Evolutionary conservation across 2,329 filamentous ascomycete species (phyloP).

Genomic region (Podosphaera leucotricha): DNA sequence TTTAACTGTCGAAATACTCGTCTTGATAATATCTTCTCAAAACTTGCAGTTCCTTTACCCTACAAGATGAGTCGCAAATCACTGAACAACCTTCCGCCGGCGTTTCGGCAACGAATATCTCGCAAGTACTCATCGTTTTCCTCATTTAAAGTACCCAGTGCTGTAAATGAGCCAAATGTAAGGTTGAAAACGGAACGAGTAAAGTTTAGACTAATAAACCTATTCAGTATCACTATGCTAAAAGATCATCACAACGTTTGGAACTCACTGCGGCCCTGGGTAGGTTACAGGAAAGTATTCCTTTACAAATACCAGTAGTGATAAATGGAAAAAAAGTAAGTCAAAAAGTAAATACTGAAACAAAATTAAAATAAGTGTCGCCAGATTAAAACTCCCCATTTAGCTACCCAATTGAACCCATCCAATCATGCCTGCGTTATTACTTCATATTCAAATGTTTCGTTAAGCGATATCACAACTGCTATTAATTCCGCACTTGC

Average conservation of each 20-base stretch:
- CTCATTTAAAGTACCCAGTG: constrained; percentile 65
- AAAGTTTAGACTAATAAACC: constrained; percentile 2
- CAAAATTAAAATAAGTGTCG: constrained; percentile 1
- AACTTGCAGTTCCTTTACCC: too few relatives aligned
- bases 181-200: constrained; percentile 17
- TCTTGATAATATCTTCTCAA: too few relatives aligned
- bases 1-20: too few relatives aligned
- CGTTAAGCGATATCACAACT: constrained; percentile 45
- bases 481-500: constrained; percentile 68
- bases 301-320: constrained; percentile 60
- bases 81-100: not conserved
- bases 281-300: constrained; percentile 39
- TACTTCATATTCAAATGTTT: constrained; percentile 69
- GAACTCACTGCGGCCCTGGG: constrained; percentile 54
- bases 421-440: constrained; percentile 53
- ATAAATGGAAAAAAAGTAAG: constrained; percentile 61
- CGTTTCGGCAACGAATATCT: not conserved
- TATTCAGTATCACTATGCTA: constrained; percentile 61
- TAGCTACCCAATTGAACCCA: constrained; percentile 57
- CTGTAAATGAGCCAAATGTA: constrained; percentile 92
- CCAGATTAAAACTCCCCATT: constrained; percentile 41
- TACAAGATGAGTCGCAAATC: not conserved
- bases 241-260: constrained; percentile 57
- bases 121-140: constrained; percentile 26
- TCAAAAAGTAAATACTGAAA: constrained; percentile 1